Evolutionary conservation across 768 basidiomycete genomes (phyloP).

Genomic region (Macrolepiota albuminosa): DNA sequence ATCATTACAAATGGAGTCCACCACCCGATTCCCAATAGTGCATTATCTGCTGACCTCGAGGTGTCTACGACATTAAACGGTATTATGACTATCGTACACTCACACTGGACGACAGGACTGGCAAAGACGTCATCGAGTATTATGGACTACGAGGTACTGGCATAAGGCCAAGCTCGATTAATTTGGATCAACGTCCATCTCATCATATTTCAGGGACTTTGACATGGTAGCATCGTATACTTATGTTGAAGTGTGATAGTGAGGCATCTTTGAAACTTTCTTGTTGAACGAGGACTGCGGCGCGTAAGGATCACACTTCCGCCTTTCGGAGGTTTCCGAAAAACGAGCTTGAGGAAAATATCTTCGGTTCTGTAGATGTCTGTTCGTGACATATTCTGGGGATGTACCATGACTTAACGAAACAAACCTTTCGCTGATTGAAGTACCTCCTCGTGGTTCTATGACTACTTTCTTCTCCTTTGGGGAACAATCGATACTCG

Average conservation of each 20-base stretch:
- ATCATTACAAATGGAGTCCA: neutral
- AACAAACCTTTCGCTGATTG: neutral
- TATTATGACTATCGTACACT: neutral
- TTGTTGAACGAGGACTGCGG: neutral
- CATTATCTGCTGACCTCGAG: neutral
- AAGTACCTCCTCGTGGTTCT: neutral
- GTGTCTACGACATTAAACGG: neutral
- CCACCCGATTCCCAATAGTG: neutral
- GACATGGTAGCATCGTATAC: neutral
- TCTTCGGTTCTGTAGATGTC: neutral
- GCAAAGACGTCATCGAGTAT: too few species aligned
- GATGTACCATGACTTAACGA: neutral
- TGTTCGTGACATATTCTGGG: neutral
- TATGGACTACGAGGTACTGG: neutral
- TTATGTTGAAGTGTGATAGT: neutral
- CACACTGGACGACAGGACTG: neutral
- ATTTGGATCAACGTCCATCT: neutral
- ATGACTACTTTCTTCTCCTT: neutral
- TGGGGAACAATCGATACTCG: neutral
- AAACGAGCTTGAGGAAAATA: neutral
- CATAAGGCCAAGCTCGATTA: neutral
- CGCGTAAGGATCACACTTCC: neutral
- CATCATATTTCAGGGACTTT: neutral
- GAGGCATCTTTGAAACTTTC: neutral
- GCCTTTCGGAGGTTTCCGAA: neutral